phyloP scores from a whole-genome alignment of 495 filamentous ascomycete species.

The Clohesyomyces aquaticus region DNA sequence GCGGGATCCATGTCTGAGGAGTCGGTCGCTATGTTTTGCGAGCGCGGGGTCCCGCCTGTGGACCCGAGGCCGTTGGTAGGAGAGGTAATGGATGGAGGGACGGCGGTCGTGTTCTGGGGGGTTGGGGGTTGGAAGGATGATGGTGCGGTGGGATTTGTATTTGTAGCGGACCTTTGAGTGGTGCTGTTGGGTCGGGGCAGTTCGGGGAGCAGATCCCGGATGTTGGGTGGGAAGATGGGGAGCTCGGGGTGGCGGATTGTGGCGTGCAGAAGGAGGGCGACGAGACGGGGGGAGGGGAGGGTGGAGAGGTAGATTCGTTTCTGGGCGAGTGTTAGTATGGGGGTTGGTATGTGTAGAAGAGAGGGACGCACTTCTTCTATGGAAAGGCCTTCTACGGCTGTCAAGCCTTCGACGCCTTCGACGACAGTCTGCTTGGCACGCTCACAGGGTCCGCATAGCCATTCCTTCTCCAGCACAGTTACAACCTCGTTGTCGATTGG shows the following conservation, averaged over 20 bases:
- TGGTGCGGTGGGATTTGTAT: too few relatives aligned
- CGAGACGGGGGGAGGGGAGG: conserved; percentile 49
- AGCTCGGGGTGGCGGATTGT: conserved; percentile 49
- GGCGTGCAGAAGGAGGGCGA: conserved; percentile 54
- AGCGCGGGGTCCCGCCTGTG: conserved; percentile 19
- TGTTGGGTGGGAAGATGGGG: conserved; percentile 49
- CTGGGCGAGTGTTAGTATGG: conserved; percentile 37
- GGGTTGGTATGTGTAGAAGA: not conserved
- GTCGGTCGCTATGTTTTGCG: conserved; percentile 26
- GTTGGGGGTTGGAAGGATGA: conserved; percentile 16
- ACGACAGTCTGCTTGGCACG: conserved; percentile 33
- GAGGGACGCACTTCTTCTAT: conserved; percentile 34
- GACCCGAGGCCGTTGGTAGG: conserved; percentile 13
- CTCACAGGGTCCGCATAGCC: conserved; percentile 75
- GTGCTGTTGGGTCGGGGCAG: not conserved
- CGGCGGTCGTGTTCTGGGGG: not conserved
- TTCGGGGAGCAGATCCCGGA: conserved; percentile 34
- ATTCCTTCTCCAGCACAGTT: conserved; percentile 66
- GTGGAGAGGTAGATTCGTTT: conserved; percentile 56
- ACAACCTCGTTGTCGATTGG: conserved; percentile 73
- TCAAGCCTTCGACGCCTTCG: conserved; percentile 30
- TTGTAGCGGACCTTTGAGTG: not conserved
- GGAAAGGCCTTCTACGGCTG: conserved; percentile 53
- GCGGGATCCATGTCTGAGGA: conserved; percentile 37
- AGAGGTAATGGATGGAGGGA: not conserved